Conservation (phyloP, 257 asterid genomes). For the Solanum stenotomum region DNA sequence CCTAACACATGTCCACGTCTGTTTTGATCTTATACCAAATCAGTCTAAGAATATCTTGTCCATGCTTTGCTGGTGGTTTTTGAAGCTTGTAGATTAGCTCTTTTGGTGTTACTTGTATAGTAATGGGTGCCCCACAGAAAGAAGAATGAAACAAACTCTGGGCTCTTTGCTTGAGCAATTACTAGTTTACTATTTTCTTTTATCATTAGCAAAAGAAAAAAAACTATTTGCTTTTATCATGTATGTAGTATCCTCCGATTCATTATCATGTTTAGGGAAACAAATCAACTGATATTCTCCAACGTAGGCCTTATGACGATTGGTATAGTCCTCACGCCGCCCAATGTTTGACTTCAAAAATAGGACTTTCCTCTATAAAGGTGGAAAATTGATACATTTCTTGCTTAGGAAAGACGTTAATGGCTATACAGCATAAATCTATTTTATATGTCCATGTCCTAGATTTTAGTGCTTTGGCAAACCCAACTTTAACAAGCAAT, state of each 20-base stretch:
- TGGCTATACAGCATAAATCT: neutral
- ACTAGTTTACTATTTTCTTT: neutral
- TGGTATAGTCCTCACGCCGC: neutral
- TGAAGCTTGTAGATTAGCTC: neutral
- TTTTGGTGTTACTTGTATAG: neutral
- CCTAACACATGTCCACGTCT: neutral
- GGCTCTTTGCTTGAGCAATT: neutral
- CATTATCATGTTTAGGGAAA: neutral
- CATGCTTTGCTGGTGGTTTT: neutral
- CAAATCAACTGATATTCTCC: neutral
- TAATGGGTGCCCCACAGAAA: neutral
- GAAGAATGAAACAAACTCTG: neutral
- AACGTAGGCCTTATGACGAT: neutral
- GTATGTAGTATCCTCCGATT: neutral
- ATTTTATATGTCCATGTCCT: neutral
- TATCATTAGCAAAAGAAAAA: neutral
- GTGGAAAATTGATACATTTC: neutral
- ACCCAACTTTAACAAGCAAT: neutral
- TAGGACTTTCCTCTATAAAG: neutral
- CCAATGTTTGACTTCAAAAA: neutral
- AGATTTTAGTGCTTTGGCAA: neutral
- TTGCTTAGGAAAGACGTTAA: neutral
- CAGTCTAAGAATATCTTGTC: neutral
- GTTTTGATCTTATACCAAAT: neutral
- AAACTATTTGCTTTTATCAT: neutral